Percentiles rank a stretch among this genome's conserved stretches.
Conservation (phyloP, 148 eudicot species). For the Persicaria tinctoria region DNA sequence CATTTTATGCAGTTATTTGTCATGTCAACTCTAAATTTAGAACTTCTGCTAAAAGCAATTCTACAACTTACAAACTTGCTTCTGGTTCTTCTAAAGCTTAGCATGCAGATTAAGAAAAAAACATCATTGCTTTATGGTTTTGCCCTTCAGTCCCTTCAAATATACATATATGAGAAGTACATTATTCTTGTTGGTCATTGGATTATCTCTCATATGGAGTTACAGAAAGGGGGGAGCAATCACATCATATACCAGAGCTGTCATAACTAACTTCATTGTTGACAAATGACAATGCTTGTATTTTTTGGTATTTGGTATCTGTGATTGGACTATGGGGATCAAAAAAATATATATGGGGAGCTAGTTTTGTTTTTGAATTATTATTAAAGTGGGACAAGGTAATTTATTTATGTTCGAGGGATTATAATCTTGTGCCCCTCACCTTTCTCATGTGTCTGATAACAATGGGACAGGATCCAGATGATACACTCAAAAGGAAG, state of each 20-base stretch:
- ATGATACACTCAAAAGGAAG: constrained; percentile 95
- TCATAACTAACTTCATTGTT: not conserved
- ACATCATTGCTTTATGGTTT: not conserved
- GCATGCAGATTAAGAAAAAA: not conserved
- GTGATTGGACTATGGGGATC: not conserved
- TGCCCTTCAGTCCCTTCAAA: not conserved
- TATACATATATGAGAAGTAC: not conserved
- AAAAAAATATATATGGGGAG: no score
- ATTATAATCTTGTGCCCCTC: not conserved
- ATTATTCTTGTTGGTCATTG: not conserved
- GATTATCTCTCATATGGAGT: not conserved
- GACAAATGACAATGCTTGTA: not conserved
- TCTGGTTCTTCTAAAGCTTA: not conserved
- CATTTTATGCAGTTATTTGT: not conserved
- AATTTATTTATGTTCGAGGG: not conserved
- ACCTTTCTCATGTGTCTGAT: not conserved
- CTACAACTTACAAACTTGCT: not conserved
- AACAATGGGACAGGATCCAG: constrained; percentile 64
- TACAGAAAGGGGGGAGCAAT: not conserved
- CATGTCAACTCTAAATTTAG: not conserved
- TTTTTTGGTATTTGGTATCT: not conserved
- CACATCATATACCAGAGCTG: not conserved
- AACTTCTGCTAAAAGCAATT: not conserved
- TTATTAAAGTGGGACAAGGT: not conserved
- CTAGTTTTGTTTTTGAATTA: no score